These are phyloP conservation scores for Starmerella cellae DNA, from an alignment of 805 yeast genomes.

Conservation along the genomic window DNA sequence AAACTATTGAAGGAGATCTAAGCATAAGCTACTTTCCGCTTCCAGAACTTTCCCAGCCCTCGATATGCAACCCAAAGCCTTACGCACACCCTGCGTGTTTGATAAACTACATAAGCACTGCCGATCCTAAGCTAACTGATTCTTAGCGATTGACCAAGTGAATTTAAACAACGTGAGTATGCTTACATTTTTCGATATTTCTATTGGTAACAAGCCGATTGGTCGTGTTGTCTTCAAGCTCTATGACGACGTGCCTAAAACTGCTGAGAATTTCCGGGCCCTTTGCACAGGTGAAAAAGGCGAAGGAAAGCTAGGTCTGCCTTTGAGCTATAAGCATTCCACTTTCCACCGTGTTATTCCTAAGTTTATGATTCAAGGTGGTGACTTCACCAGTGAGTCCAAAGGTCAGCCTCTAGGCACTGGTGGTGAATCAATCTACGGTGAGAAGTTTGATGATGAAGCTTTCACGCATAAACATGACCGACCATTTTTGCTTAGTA, in stretches of 20 bases:
- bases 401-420: constrained; percentile 35
- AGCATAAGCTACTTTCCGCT: too few relatives aligned
- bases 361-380: constrained; percentile 88
- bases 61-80: too few relatives aligned
- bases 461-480: constrained; percentile 65
- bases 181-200: constrained; percentile 7
- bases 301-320: constrained; percentile 44
- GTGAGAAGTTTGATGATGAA: constrained; percentile 83
- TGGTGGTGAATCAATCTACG: constrained; percentile 74
- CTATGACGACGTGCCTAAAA: constrained; percentile 59
- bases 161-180: too few relatives aligned
- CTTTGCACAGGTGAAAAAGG: constrained; percentile 85
- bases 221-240: constrained; percentile 76
- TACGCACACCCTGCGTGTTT: too few relatives aligned
- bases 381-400: constrained; percentile 64
- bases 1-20: too few relatives aligned
- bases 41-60: too few relatives aligned
- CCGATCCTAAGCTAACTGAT: too few relatives aligned
- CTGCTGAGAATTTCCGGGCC: constrained; percentile 81
- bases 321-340: constrained; percentile 68
- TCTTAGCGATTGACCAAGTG: too few relatives aligned
- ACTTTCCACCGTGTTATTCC: constrained; percentile 81
- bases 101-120: too few relatives aligned
- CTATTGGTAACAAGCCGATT: constrained; percentile 47
- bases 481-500: constrained; percentile 74